Conservation (phyloP, 2,329 filamentous ascomycete genomes). For the Talaromyces pinophilus region DNA sequence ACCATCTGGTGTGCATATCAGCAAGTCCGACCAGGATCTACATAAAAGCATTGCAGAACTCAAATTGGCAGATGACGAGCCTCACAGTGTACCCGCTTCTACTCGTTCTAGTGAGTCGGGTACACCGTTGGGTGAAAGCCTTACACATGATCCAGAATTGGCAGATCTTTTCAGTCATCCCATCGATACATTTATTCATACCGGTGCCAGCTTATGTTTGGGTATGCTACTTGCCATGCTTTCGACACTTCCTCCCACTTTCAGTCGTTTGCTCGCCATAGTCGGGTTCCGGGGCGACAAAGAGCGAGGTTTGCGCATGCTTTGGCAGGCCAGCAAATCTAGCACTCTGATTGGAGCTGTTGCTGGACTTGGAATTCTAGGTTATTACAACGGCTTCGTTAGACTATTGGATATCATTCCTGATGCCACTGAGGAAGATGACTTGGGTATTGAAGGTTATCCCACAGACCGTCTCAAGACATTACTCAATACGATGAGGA, state of each 20-base stretch:
- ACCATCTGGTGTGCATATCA: slow-evolving; percentile 25
- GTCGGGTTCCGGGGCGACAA: slow-evolving; percentile 91
- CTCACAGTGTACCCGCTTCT: slow-evolving; percentile 23
- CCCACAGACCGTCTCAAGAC: slow-evolving; percentile 67
- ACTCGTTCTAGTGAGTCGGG: slow-evolving; percentile 29
- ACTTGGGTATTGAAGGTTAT: slow-evolving; percentile 67
- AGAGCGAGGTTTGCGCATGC: slow-evolving; percentile 75
- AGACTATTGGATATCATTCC: slow-evolving; percentile 87
- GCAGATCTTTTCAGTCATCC: slow-evolving; percentile 67
- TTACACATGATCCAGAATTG: slow-evolving; percentile 58
- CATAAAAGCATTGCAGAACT: slow-evolving; percentile 28
- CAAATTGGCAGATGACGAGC: slow-evolving; percentile 26
- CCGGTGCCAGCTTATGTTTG: slow-evolving; percentile 85
- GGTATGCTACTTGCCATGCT: slow-evolving; percentile 82
- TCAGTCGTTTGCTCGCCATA: slow-evolving; percentile 80
- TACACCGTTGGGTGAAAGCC: slow-evolving; percentile 30
- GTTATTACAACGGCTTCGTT: slow-evolving; percentile 84
- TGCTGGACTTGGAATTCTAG: slow-evolving; percentile 75
- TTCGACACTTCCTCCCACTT: slow-evolving; percentile 89
- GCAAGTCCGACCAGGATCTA: slow-evolving; percentile 24
- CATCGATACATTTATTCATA: slow-evolving; percentile 85
- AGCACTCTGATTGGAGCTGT: slow-evolving; percentile 91
- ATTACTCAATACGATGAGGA: slow-evolving; percentile 72
- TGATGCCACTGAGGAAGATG: slow-evolving; percentile 42
- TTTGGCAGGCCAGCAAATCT: slow-evolving; percentile 87